Evolutionary conservation across 2,329 filamentous ascomycete genomes (phyloP).

Genomic region (Colletotrichum musae): DNA sequence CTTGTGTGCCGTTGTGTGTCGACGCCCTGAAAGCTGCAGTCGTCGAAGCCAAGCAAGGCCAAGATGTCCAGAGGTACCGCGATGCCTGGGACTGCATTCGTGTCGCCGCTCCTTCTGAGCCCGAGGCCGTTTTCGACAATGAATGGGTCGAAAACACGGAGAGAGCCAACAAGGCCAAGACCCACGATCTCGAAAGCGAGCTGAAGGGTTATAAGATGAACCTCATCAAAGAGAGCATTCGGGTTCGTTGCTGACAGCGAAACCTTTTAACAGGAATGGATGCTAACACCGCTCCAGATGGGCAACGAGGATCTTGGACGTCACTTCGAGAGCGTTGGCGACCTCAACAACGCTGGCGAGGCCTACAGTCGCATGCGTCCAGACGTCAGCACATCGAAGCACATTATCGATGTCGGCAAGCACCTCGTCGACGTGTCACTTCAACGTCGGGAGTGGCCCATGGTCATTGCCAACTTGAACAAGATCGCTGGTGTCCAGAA

Average conservation of each 20-base stretch:
- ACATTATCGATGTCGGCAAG: conserved; percentile 86
- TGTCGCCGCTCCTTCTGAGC: conserved; percentile 74
- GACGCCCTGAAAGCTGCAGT: conserved; percentile 88
- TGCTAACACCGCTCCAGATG: conserved; percentile 74
- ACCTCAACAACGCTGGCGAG: conserved; percentile 80
- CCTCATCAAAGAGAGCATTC: conserved; percentile 95
- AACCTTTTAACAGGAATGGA: background rate
- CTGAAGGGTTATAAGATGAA: conserved; percentile 97
- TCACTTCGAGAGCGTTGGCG: conserved; percentile 85
- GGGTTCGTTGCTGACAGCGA: conserved; percentile 67
- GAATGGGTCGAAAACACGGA: conserved; percentile 82
- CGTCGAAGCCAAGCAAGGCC: conserved; percentile 80
- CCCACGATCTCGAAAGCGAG: conserved; percentile 83
- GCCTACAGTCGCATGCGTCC: conserved; percentile 90
- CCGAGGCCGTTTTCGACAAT: conserved; percentile 76
- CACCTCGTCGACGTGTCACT: conserved; percentile 83
- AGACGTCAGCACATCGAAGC: conserved; percentile 86
- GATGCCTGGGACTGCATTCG: conserved; percentile 77
- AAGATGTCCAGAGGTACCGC: conserved; percentile 80
- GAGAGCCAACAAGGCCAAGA: conserved; percentile 77
- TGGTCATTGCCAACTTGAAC: conserved; percentile 70
- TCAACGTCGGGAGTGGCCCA: conserved; percentile 83
- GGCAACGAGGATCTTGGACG: conserved; percentile 92
- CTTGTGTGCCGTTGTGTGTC: conserved; percentile 80
- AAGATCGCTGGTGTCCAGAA: conserved; percentile 73